phyloP scores from a whole-genome alignment of 2,329 filamentous ascomycete genomes.

The Aspergillus floridensis region DNA sequence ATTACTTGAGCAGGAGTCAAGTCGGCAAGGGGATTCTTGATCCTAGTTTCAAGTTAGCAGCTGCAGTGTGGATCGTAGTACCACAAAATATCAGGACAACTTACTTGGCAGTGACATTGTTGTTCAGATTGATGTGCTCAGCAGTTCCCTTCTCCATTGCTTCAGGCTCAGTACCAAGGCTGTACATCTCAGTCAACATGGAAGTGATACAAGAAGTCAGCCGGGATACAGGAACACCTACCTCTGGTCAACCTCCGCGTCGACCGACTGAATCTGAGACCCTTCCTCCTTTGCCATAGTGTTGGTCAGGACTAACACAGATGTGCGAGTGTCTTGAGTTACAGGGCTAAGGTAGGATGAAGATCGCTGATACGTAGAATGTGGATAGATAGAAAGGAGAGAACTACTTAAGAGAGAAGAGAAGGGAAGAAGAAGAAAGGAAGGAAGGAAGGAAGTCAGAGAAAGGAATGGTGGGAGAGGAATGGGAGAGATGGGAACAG shows the following conservation, averaged over 20 bases:
- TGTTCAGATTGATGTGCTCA: constrained; percentile 28
- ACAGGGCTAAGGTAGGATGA: background rate
- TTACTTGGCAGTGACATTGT: constrained; percentile 31
- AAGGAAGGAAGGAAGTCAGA: background rate
- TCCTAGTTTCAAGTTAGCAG: constrained; percentile 28
- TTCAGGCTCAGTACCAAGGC: constrained; percentile 13
- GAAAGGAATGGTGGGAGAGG: background rate
- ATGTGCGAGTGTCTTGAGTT: background rate
- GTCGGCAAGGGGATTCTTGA: constrained; percentile 48
- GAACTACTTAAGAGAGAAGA: background rate
- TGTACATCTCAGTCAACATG: constrained; percentile 6
- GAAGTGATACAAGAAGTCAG: background rate
- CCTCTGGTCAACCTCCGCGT: constrained; percentile 10
- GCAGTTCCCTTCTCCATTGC: constrained; percentile 21
- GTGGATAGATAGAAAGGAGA: background rate
- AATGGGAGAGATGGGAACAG: constrained; percentile 2
- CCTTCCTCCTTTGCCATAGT: constrained; percentile 11
- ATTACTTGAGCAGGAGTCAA: constrained; percentile 39
- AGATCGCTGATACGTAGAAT: background rate
- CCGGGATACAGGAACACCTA: constrained; percentile 3
- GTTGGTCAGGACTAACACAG: constrained; percentile 13
- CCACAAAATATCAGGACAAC: constrained; percentile 1
- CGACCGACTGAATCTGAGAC: constrained; percentile 5
- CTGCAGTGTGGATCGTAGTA: background rate
- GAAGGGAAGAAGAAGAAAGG: constrained; percentile 4